A percentile compares a stretch with the other conserved stretches of the same genome.
Evolutionary conservation across 306 rosid genomes (phyloP).

Genomic region (Malus asiatica): DNA sequence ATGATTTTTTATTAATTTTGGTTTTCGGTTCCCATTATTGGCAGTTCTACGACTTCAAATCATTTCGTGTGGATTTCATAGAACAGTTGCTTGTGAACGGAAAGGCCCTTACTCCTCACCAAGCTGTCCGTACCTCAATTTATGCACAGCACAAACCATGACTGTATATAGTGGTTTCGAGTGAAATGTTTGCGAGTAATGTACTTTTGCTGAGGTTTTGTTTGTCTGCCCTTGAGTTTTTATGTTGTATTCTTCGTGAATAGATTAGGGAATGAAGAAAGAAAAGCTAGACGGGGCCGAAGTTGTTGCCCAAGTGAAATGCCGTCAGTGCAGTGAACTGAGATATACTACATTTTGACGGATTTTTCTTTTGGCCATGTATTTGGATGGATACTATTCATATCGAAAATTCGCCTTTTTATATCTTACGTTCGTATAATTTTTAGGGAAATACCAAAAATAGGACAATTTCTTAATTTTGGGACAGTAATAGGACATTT

Average conservation of each 20-base stretch:
- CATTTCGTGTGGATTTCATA: slow-evolving; percentile 76
- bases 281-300: not conserved
- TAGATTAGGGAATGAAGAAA: not conserved
- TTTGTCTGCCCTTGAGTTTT: not conserved
- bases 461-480: too few relatives aligned
- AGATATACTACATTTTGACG: not conserved
- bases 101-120: slow-evolving; percentile 54
- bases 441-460: not conserved
- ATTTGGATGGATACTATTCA: not conserved
- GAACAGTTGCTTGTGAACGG: slow-evolving; percentile 88
- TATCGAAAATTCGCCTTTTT: not conserved
- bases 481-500: too few relatives aligned
- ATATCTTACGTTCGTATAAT: not conserved
- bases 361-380: not conserved
- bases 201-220: not conserved
- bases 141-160: slow-evolving; percentile 76
- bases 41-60: slow-evolving; percentile 72
- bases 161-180: not conserved
- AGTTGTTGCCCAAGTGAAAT: not conserved
- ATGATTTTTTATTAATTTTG: not conserved
- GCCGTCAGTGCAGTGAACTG: not conserved
- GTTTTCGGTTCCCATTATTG: slow-evolving; percentile 3
- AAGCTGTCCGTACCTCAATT: slow-evolving; percentile 58
- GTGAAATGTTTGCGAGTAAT: not conserved
- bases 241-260: slow-evolving; percentile 14